phyloP scores from a whole-genome alignment of 495 filamentous ascomycete species.

The Apodospora peruviana region DNA sequence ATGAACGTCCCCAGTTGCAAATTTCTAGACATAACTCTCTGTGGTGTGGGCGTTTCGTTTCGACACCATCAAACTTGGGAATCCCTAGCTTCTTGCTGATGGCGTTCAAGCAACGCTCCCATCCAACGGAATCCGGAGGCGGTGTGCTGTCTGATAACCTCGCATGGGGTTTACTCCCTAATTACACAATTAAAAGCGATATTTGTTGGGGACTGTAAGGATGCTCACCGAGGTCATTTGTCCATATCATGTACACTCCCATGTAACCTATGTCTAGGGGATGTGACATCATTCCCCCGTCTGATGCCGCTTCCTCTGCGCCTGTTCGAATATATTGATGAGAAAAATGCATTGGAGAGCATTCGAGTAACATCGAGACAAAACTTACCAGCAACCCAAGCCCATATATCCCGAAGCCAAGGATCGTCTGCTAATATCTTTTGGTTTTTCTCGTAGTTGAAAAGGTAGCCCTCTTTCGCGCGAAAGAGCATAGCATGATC shows the following conservation, averaged over 20 bases:
- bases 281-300: constrained; percentile 68
- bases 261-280: constrained; percentile 78
- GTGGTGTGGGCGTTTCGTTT: constrained; percentile 66
- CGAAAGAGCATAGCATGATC: constrained; percentile 44
- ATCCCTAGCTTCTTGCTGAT: constrained; percentile 39
- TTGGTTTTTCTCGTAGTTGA: constrained; percentile 65
- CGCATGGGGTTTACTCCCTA: constrained; percentile 32
- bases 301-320: constrained; percentile 56
- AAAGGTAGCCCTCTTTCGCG: constrained; percentile 69
- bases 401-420: constrained; percentile 74
- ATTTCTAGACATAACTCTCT: constrained; percentile 74
- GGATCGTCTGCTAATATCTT: constrained; percentile 63
- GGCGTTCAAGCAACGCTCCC: constrained; percentile 44
- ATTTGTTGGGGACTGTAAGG: constrained; percentile 5
- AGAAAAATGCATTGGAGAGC: too few relatives aligned
- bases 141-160: constrained; percentile 36
- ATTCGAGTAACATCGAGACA: too few relatives aligned
- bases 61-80: constrained; percentile 37
- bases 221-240: constrained; percentile 58
- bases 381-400: constrained; percentile 62
- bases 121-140: constrained; percentile 36
- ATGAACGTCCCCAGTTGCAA: constrained; percentile 60
- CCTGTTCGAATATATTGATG: constrained; percentile 47
- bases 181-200: too few relatives aligned
- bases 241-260: constrained; percentile 78